Evolutionary conservation across 805 yeast genomes (phyloP).

Genomic region (Millerozyma acaciae): DNA sequence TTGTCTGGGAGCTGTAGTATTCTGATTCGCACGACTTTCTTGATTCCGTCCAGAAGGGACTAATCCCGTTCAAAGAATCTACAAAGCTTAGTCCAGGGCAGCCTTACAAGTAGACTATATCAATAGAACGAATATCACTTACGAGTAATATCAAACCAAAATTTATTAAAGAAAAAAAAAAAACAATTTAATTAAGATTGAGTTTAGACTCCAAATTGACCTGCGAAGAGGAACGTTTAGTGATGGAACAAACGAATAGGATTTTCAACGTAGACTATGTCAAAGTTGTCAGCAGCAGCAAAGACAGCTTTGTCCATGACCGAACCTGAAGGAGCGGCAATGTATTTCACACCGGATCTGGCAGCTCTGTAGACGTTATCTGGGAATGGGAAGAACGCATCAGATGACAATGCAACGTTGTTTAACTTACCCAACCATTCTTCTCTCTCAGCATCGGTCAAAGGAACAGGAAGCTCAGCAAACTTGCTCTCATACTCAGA

Average conservation of each 20-base stretch:
- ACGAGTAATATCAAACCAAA: constrained; percentile 1
- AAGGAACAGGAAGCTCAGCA: constrained; percentile 75
- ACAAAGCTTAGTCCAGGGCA: no score
- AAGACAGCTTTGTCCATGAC: constrained; percentile 97
- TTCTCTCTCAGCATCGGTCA: constrained; percentile 75
- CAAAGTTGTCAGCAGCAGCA: constrained; percentile 89
- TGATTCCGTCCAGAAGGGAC: no score
- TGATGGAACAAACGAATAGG: constrained; percentile 98
- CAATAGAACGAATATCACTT: no score
- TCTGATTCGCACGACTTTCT: constrained; percentile 2
- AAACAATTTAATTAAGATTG: not conserved
- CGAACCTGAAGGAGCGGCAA: constrained; percentile 97
- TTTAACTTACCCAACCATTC: constrained; percentile 81
- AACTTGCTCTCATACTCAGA: constrained; percentile 89
- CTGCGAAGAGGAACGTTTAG: constrained; percentile 43
- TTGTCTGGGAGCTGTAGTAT: no score
- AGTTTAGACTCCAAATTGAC: no score
- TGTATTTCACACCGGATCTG: constrained; percentile 90
- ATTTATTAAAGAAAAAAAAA: constrained; percentile 1
- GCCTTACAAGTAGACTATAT: no score
- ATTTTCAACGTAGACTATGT: constrained; percentile 91
- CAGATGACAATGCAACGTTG: constrained; percentile 90
- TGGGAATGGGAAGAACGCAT: constrained; percentile 99
- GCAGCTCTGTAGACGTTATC: constrained; percentile 98
- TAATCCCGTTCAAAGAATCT: no score